These are phyloP conservation scores for Lepraria neglecta DNA, from an alignment of 495 filamentous ascomycete species.

Conservation along the genomic window DNA sequence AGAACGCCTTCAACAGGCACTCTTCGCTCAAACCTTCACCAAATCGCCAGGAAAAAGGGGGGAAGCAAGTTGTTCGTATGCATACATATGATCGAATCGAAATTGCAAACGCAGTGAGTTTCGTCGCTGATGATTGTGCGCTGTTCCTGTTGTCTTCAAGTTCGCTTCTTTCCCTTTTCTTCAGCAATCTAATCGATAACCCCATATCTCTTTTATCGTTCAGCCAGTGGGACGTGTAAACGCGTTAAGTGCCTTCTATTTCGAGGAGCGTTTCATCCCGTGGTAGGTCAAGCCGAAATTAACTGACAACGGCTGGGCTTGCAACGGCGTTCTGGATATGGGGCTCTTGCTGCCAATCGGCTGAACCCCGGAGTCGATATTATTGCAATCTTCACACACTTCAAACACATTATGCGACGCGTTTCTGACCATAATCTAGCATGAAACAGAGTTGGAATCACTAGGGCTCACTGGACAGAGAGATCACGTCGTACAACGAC, in stretches of 20 bases:
- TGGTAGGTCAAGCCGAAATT: slow-evolving; percentile 10
- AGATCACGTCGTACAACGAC: background rate
- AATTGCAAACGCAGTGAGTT: slow-evolving; percentile 1
- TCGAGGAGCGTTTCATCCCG: slow-evolving; percentile 3
- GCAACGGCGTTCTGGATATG: too few species aligned
- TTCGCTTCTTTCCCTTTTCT: slow-evolving; percentile 1
- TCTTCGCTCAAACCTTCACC: too few species aligned
- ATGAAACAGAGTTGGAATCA: background rate
- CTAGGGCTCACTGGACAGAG: background rate
- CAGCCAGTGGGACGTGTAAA: background rate
- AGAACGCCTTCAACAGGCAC: too few species aligned
- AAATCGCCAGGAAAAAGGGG: background rate
- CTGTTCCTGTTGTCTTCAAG: background rate
- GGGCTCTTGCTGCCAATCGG: background rate
- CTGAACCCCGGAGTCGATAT: background rate
- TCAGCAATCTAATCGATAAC: slow-evolving; percentile 19
- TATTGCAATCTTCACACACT: background rate
- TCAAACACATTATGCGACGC: background rate
- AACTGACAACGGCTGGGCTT: background rate
- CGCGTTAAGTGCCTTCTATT: slow-evolving; percentile 14
- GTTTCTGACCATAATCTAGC: background rate
- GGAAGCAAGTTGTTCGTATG: background rate
- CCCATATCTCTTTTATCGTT: background rate
- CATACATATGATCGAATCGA: background rate
- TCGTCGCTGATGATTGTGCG: background rate